Evolutionary conservation across 306 rosid genomes (phyloP), one percentile per base, ranked within the genome.

Genomic region (Mimosa pudica): DNA sequence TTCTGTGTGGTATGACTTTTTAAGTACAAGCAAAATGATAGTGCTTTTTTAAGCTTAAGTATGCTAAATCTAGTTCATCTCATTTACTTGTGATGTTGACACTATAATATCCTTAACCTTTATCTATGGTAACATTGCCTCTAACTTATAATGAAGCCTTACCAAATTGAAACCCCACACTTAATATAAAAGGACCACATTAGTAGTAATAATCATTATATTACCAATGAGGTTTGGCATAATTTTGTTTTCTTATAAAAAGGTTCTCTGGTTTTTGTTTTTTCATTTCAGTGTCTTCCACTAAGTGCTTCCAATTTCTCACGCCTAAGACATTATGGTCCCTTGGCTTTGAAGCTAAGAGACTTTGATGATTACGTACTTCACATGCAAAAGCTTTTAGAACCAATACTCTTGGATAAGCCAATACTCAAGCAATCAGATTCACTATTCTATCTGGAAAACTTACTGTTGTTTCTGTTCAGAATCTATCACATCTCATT

Each of bases 311-410:
- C 49, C 32, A 20, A 17, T 63, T 60, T 48, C 79, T 44, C 74
- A 70, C 57, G 38, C 74, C 36, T 11, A 46, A 70, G 57, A 38
- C 38, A 45, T 70, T 20, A 70, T 45, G 81, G 76, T 84, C 76
- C 35, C 97, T 92, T 92, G 87, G 85, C 93, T 92, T 91, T 8
- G 1, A 95, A 91, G 95, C 90, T 81, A 91, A 90, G 89, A 75
- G 84, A 85, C 77, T 77, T 20, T 69, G 83, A 89, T 86, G 89
- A 52, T 92, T 86, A 85, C 92, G 79, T 94, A 91, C 86, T 77
- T 62, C 20, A 58, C 81, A 89, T 92, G 91, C 91, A 82, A 94
- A 94, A 92, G 86, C 68, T 71, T 82, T 82, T 76, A 63, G 76
- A 68, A 16, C 13, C 13, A 83, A 83, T 58, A 63, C 69, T 80